These are phyloP conservation scores for Phytophthora ramorum DNA, from an alignment of 352 stramenopile species.

Conservation along the genomic window DNA sequence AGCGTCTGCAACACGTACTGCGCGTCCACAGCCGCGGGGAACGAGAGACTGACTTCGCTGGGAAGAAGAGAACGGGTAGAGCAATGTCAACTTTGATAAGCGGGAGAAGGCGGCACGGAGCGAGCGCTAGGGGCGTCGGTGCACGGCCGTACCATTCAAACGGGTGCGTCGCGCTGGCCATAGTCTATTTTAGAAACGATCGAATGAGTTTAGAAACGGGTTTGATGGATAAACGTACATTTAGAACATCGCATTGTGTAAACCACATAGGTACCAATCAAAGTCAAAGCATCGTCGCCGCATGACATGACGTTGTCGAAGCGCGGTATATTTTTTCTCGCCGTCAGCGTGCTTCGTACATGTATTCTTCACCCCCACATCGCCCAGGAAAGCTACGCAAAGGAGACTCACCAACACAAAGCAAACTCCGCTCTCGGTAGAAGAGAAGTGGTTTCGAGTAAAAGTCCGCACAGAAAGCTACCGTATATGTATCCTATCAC, in stretches of 20 bases:
- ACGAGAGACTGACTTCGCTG: constrained; percentile 73
- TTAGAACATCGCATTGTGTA: neutral
- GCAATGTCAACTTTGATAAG: neutral
- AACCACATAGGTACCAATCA: neutral
- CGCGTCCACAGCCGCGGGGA: constrained; percentile 70
- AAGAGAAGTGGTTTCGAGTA: neutral
- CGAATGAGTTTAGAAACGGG: neutral
- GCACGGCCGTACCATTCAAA: constrained; percentile 72
- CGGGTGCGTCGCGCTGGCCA: constrained; percentile 56
- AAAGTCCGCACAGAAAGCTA: neutral
- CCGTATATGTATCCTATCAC: no score
- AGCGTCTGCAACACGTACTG: constrained; percentile 80
- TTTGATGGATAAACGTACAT: neutral
- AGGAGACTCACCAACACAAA: neutral
- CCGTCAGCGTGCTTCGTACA: neutral
- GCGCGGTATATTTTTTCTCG: neutral
- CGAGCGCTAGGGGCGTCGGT: neutral
- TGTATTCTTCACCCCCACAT: no score
- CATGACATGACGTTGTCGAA: constrained; percentile 17
- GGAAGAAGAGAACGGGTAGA: neutral
- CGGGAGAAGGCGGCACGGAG: neutral
- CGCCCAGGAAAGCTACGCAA: neutral
- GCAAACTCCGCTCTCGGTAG: neutral
- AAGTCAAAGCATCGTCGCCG: neutral
- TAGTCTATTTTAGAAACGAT: neutral